Conservation (phyloP, 2,329 filamentous ascomycete species). For the Ophiocordyceps camponoti-rufipedis region DNA sequence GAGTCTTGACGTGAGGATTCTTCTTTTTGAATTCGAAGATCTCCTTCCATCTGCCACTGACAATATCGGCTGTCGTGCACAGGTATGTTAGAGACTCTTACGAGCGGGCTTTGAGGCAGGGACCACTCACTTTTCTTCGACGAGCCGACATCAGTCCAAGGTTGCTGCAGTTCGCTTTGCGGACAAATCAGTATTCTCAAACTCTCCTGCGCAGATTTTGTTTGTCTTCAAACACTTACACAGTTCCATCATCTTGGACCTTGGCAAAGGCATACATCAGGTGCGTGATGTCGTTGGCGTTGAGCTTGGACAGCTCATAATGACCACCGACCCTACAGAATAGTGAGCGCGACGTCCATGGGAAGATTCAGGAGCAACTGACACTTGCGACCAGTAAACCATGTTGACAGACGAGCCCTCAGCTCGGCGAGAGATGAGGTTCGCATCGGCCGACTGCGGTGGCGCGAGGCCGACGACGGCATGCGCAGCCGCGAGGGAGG, state of each 20-base stretch:
- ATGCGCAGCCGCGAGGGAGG: not conserved
- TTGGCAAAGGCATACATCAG: slow-evolving; percentile 1
- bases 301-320: not conserved
- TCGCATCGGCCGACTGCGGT: not conserved
- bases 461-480: not conserved
- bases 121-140: not conserved
- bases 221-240: not conserved
- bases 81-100: not conserved
- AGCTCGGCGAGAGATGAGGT: not conserved
- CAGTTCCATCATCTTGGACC: not conserved
- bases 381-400: not conserved
- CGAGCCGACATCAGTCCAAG: not conserved
- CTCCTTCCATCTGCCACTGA: not conserved
- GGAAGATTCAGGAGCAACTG: not conserved
- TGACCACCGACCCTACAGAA: too few species aligned
- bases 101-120: too few species aligned
- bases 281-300: not conserved
- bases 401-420: not conserved
- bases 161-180: not conserved
- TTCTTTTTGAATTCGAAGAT: not conserved
- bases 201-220: not conserved
- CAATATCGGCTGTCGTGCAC: not conserved
- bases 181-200: not conserved
- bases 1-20: not conserved
- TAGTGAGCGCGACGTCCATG: too few species aligned